Evolutionary conservation across 495 filamentous ascomycete species (phyloP).

Genomic region (Venustampulla echinocandica): DNA sequence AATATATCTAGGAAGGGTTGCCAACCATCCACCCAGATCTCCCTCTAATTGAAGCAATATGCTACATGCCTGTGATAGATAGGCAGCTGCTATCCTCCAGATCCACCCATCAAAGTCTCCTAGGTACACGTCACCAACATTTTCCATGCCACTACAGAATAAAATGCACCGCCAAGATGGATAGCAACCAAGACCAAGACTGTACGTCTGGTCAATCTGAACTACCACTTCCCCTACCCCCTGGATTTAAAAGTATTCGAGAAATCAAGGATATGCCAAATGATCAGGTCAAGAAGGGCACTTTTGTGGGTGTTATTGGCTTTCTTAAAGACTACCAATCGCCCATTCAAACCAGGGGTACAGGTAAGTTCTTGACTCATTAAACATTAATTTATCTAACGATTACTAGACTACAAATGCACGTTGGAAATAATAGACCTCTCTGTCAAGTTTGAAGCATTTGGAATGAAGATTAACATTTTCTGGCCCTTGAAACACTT

Average conservation of each 20-base stretch:
- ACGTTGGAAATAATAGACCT: conserved; percentile 17
- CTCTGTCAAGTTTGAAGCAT: conserved; percentile 25
- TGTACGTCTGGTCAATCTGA: neutral
- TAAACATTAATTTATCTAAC: neutral
- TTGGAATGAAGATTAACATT: conserved; percentile 30
- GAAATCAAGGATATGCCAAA: conserved; percentile 9
- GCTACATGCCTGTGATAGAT: too few relatives aligned
- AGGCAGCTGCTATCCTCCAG: too few relatives aligned
- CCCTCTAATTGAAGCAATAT: too few relatives aligned
- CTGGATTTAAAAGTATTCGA: conserved; percentile 14
- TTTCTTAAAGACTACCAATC: conserved; percentile 39
- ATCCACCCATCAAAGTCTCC: too few relatives aligned
- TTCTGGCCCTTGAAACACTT: conserved; percentile 34
- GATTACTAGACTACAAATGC: conserved; percentile 19
- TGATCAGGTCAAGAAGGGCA: neutral
- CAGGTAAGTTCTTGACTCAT: conserved; percentile 27
- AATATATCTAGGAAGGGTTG: too few relatives aligned
- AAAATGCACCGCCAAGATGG: conserved; percentile 22
- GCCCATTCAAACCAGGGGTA: conserved; percentile 32
- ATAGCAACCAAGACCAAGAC: conserved; percentile 17
- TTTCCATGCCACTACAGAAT: too few relatives aligned
- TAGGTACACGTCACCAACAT: too few relatives aligned
- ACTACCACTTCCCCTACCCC: neutral
- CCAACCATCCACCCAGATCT: too few relatives aligned
- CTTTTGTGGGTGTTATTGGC: conserved; percentile 39